Evolutionary conservation across 2,329 filamentous ascomycete genomes (phyloP).

Genomic region (Cucurbitaria berberidis): DNA sequence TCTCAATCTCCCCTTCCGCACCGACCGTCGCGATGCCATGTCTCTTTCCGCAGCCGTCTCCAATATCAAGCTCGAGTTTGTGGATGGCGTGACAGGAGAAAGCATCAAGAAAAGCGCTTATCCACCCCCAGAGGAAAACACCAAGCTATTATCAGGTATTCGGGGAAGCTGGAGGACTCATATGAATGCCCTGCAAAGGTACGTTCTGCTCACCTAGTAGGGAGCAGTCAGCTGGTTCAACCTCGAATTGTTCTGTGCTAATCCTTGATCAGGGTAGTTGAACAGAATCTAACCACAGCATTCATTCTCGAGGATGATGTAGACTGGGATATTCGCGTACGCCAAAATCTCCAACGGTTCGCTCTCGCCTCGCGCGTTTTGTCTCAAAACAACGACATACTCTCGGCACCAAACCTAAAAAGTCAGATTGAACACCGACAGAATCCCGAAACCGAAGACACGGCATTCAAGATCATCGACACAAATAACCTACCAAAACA

Average conservation of each 20-base stretch:
- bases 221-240: not conserved
- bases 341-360: constrained; percentile 39
- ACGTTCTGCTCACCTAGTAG: not conserved
- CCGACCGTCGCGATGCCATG: constrained; percentile 61
- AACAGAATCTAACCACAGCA: constrained; percentile 41
- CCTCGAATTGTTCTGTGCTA: too few relatives aligned
- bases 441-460: constrained; percentile 35
- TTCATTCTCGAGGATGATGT: constrained; percentile 43
- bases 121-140: constrained; percentile 37
- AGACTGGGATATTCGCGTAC: constrained; percentile 40
- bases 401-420: constrained; percentile 18
- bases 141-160: constrained; percentile 34
- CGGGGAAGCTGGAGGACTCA: constrained; percentile 42
- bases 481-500: constrained; percentile 27
- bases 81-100: constrained; percentile 56
- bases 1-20: constrained; percentile 59
- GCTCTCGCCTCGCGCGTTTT: constrained; percentile 35
- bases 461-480: constrained; percentile 32
- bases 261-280: constrained; percentile 23
- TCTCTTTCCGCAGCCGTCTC: constrained; percentile 56
- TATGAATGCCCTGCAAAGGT: constrained; percentile 41
- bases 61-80: constrained; percentile 56
- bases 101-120: constrained; percentile 37
- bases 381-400: constrained; percentile 21
- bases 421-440: constrained; percentile 17